Base-by-base conservation (phyloP, 2,329 filamentous ascomycete species). In the Nemania abortiva region DNA sequence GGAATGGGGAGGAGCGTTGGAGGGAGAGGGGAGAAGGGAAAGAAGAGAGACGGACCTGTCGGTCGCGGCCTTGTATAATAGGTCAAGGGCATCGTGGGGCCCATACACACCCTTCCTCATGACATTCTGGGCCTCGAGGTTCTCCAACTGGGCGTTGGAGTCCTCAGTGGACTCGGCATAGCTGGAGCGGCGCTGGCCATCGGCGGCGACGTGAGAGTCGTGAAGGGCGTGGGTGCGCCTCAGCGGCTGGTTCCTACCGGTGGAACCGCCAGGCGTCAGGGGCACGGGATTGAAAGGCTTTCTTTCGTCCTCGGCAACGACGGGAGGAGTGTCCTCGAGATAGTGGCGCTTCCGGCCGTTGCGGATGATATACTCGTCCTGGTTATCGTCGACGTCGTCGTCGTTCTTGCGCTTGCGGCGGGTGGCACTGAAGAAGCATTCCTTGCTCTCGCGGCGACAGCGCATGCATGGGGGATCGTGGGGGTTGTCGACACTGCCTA, bases 361-460 rank as follows among this genome's bases (percentile, higher is more conserved):
- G 74, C 91, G 88, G 37, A 91, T 79, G 67, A 91, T 88, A 79
- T 93, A 93, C 72, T 93, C 91, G 74, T 89, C 88, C 66, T 84
- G 83, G 31, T 81, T 27, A 81, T 87, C 86, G 22, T 83, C 85
- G 42, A 84, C 86, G 72, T 92, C 88, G 73, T 92, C 84, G 74
- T 86, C 89, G 56, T 87, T 87, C 86, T 96, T 97, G 79, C 94
- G 90, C 89, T 98, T 98, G 78, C 96, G 90, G 59, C 96, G 88
- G 37, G 95, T 98, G 22, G 94, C 93, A 71, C 94, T 97, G 85
- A 99, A 99, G 86, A 92, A 97, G 84, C 96, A 99, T 77, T 97
- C 92, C 81, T 98, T 98, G 83, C 91, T 94, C 84, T 99, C 96
- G 74, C 96, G 91, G 62, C 94, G 91, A 80, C 96, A 99, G 78